These are phyloP conservation scores for Laguncularia racemosa DNA, from an alignment of 345 rosid genomes.

Conservation along the genomic window DNA sequence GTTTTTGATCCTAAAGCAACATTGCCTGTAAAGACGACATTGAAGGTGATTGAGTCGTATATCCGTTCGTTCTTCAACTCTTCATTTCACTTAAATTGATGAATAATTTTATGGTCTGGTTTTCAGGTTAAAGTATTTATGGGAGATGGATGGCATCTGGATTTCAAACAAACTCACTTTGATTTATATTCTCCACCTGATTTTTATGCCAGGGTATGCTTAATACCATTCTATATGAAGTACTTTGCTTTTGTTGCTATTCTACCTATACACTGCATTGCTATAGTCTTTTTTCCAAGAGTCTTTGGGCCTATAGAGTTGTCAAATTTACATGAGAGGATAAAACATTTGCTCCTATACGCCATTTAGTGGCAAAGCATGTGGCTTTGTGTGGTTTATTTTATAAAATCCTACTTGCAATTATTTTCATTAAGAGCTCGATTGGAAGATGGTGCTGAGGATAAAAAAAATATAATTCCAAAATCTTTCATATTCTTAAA, in stretches of 20 bases:
- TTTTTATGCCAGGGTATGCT: constrained; percentile 56
- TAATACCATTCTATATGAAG: too few relatives aligned
- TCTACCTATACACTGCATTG: too few relatives aligned
- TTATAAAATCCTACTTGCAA: too few relatives aligned
- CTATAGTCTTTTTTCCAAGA: too few relatives aligned
- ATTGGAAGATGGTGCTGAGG: too few relatives aligned
- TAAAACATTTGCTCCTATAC: background rate
- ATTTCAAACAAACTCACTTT: constrained; percentile 58
- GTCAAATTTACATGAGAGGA: background rate
- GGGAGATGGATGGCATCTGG: constrained; percentile 85
- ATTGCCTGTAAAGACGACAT: constrained; percentile 28
- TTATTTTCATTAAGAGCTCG: too few relatives aligned
- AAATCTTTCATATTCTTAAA: too few relatives aligned
- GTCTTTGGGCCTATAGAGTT: background rate
- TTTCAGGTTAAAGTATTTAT: constrained; percentile 56
- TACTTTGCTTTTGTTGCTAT: too few relatives aligned
- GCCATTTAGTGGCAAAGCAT: background rate
- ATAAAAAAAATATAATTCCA: too few relatives aligned
- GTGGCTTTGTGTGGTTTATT: too few relatives aligned
- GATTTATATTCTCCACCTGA: constrained; percentile 85
- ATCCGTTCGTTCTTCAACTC: background rate
- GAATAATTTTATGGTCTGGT: background rate
- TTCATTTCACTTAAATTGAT: constrained; percentile 8
- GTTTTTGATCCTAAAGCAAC: constrained; percentile 43
- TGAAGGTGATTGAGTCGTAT: constrained; percentile 32